Conservation (phyloP, 83 land plant species). For the Diphasiastrum complanatum region DNA sequence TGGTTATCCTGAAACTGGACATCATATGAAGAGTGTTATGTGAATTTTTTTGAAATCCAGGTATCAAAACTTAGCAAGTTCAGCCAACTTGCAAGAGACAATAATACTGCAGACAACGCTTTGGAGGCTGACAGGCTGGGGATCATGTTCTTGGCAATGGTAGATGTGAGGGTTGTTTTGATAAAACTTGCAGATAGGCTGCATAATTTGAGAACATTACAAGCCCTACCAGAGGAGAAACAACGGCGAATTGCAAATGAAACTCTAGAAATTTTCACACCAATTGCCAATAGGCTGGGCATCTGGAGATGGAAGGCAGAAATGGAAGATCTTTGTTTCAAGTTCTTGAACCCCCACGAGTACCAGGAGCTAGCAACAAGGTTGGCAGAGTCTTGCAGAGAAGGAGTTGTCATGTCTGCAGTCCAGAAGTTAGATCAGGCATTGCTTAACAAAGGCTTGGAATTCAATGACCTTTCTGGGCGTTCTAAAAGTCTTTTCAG, state of each 20-base stretch:
- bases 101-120: constrained; percentile 60
- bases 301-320: constrained; percentile 93
- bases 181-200: constrained; percentile 91
- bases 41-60: too few relatives aligned
- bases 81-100: constrained; percentile 94
- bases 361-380: constrained; percentile 55
- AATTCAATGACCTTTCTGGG: constrained; percentile 63
- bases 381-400: constrained; percentile 60
- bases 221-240: constrained; percentile 59
- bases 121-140: constrained; percentile 85
- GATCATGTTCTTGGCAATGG: constrained; percentile 96
- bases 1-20: too few relatives aligned
- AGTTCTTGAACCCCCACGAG: constrained; percentile 58
- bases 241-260: constrained; percentile 89
- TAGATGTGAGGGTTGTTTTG: constrained; percentile 85
- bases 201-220: constrained; percentile 93
- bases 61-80: constrained; percentile 84
- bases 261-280: constrained; percentile 84
- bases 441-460: constrained; percentile 40
- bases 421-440: constrained; percentile 60
- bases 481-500: constrained; percentile 89
- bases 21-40: too few relatives aligned
- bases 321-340: constrained; percentile 83
- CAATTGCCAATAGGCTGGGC: constrained; percentile 82
- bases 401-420: constrained; percentile 58